Evolutionary conservation across 164 flowering plant genomes (phyloP).

Genomic region (Houttuynia cordata): DNA sequence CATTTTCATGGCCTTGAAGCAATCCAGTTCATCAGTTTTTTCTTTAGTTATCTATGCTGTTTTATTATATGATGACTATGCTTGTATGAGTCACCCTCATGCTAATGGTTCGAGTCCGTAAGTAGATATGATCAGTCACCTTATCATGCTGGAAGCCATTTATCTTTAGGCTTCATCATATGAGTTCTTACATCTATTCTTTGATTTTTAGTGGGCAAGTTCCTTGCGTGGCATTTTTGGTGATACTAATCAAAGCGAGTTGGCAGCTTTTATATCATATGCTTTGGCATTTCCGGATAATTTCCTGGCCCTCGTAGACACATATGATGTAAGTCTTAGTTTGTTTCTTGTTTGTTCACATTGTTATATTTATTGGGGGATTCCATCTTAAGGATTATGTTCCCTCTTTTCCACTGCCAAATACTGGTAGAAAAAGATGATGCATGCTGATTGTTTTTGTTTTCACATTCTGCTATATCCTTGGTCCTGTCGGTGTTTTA

Average conservation of each 20-base stretch:
- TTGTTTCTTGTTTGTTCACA: too few relatives aligned
- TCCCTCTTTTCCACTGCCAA: too few relatives aligned
- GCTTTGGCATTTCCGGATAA: conserved; percentile 84
- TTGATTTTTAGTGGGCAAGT: conserved; percentile 42
- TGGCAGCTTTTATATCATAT: conserved; percentile 96
- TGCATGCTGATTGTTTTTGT: too few relatives aligned
- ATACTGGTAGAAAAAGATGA: too few relatives aligned
- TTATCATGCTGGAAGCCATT: not conserved
- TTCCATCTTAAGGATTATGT: too few relatives aligned
- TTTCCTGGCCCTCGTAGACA: conserved; percentile 94
- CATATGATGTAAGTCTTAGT: conserved; percentile 86
- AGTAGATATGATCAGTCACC: not conserved
- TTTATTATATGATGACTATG: too few relatives aligned
- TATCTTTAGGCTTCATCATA: not conserved
- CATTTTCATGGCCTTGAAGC: not conserved
- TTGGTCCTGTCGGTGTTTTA: too few relatives aligned
- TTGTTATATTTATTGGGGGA: not conserved
- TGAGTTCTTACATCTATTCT: not conserved
- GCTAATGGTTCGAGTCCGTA: not conserved
- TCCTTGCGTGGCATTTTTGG: conserved; percentile 57
- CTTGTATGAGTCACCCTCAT: not conserved
- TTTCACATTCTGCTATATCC: too few relatives aligned
- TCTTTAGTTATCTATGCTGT: not conserved
- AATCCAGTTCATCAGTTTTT: not conserved
- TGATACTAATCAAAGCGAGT: conserved; percentile 95